phyloP scores from a whole-genome alignment of 1,284 basidiomycete species.

The Trametes sp. region DNA sequence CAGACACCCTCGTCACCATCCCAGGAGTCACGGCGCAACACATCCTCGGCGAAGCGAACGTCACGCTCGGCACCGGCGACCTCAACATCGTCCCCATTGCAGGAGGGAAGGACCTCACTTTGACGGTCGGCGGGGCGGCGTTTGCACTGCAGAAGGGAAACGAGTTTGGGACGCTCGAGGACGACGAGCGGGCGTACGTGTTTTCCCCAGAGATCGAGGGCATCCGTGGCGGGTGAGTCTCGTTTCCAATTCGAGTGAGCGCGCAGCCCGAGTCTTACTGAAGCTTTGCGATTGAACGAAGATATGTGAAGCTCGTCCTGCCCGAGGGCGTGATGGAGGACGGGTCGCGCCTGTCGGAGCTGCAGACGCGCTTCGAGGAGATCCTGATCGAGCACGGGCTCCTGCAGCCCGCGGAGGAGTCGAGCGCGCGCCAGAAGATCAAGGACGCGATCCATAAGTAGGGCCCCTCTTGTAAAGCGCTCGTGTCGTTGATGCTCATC shows the following conservation, averaged over 20 bases:
- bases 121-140: conserved; percentile 38
- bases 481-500: not conserved
- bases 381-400: conserved; percentile 38
- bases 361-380: conserved; percentile 41
- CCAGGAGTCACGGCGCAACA: conserved; percentile 36
- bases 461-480: conserved; percentile 8
- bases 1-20: conserved; percentile 33
- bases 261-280: too few species aligned
- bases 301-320: conserved; percentile 41
- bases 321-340: conserved; percentile 35
- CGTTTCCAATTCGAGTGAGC: not conserved
- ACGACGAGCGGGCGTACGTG: conserved; percentile 37
- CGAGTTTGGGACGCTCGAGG: conserved; percentile 40
- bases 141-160: conserved; percentile 38
- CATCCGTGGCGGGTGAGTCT: conserved; percentile 33
- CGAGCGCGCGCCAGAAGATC: conserved; percentile 17
- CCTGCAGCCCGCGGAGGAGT: conserved; percentile 33
- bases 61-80: conserved; percentile 37
- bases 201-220: conserved; percentile 40
- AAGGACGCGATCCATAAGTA: conserved; percentile 23
- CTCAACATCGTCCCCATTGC: conserved; percentile 28
- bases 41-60: conserved; percentile 35
- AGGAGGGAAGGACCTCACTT: conserved; percentile 18
- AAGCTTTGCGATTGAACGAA: too few species aligned
- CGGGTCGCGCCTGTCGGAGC: conserved; percentile 27